Conservation (phyloP, 1,139 yeast genomes). For the Blastobotrys petasosporus region DNA sequence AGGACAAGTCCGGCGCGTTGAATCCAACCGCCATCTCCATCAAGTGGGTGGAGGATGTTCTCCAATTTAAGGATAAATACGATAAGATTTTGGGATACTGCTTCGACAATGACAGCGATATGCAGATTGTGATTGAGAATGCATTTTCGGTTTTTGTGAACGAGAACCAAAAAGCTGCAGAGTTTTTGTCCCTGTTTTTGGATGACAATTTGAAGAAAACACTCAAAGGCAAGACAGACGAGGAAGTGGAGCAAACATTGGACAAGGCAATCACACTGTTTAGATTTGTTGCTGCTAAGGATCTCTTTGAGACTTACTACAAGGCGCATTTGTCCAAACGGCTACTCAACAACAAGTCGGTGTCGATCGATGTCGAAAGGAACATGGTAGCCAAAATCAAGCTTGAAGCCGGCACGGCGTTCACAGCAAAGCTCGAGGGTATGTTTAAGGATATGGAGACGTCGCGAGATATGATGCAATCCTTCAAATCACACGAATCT, state of each 20-base stretch:
- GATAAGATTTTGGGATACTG: slow-evolving; percentile 43
- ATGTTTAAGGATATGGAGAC: slow-evolving; percentile 79
- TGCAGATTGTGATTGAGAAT: slow-evolving; percentile 53
- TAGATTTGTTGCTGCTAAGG: slow-evolving; percentile 72
- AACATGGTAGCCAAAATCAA: slow-evolving; percentile 62
- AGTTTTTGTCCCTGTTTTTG: slow-evolving; percentile 65
- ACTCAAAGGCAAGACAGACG: slow-evolving; percentile 45
- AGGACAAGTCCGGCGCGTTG: slow-evolving; percentile 37
- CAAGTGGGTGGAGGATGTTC: slow-evolving; percentile 61
- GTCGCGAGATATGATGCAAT: slow-evolving; percentile 55
- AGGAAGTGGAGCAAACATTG: slow-evolving; percentile 50
- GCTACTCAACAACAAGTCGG: slow-evolving; percentile 49
- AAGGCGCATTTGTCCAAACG: slow-evolving; percentile 88
- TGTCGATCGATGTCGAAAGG: slow-evolving; percentile 61
- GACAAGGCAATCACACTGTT: slow-evolving; percentile 56
- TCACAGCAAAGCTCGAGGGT: slow-evolving; percentile 74
- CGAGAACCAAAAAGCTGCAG: slow-evolving; percentile 54
- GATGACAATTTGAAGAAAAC: slow-evolving; percentile 66
- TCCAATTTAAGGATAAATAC: slow-evolving; percentile 51
- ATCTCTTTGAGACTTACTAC: slow-evolving; percentile 78
- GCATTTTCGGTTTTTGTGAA: slow-evolving; percentile 64
- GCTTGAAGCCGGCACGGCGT: slow-evolving; percentile 74
- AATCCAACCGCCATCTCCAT: slow-evolving; percentile 51
- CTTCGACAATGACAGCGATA: slow-evolving; percentile 44
- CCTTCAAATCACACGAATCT: slow-evolving; percentile 29